phyloP scores from a whole-genome alignment of 768 basidiomycete genomes.

The Tulasnella sp. region DNA sequence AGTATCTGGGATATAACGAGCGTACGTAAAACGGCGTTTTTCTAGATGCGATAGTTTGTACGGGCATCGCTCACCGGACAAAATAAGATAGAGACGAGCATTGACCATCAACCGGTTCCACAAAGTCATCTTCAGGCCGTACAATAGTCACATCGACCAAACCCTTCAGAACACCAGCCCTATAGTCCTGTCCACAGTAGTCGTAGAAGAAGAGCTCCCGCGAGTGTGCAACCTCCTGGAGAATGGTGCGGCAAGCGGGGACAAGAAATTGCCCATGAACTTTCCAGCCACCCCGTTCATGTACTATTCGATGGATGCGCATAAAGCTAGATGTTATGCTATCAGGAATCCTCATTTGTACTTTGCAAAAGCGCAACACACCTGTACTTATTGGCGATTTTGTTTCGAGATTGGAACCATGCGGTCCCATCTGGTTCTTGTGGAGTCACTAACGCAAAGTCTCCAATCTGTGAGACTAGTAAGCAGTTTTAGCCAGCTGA shows the following conservation, averaged over 20 bases:
- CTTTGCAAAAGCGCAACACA: background rate
- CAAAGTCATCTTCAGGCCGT: background rate
- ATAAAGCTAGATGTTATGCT: background rate
- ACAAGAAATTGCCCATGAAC: constrained; percentile 5
- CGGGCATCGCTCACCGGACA: background rate
- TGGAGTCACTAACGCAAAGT: background rate
- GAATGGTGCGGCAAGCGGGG: constrained; percentile 2
- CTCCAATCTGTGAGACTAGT: constrained; percentile 1
- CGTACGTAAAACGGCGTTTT: too few relatives aligned
- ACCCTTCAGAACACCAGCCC: background rate
- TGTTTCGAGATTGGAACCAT: constrained; percentile 1
- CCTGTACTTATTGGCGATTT: constrained; percentile 11
- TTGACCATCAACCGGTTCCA: constrained; percentile 6
- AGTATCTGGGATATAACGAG: background rate
- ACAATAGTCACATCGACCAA: constrained; percentile 1
- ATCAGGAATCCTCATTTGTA: background rate
- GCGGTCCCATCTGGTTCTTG: background rate
- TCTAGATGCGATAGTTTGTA: background rate
- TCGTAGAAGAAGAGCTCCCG: constrained; percentile 1
- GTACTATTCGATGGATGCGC: background rate
- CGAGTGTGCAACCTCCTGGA: constrained; percentile 3
- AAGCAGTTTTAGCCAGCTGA: background rate
- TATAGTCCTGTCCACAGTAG: background rate
- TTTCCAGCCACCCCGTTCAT: background rate
- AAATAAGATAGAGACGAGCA: constrained; percentile 2